Evolutionary conservation across 1,284 basidiomycete species (phyloP), one percentile per base, ranked within the genome.

Genomic region (Kwoniella shivajii): DNA sequence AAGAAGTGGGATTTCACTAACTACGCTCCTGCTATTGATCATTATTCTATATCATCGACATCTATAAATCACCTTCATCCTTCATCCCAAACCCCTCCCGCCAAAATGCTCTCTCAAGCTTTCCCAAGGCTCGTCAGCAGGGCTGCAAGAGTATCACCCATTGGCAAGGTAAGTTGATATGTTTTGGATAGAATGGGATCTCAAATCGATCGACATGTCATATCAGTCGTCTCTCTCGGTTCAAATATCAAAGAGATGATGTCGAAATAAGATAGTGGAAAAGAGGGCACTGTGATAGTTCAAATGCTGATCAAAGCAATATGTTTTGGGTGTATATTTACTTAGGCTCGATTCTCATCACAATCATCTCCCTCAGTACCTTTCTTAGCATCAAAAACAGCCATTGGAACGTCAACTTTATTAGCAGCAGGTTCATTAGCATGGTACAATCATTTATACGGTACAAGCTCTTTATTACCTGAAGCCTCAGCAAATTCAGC

Each of bases 401-500:
- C 91, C 42, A 83, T 94, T 58, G 84, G 85, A 59, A 87, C 88
- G 57, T 86, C 88, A 61, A 87, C 92, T 44, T 82, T 88, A 61
- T 80, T 89, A 74, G 86, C 93, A 48, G 89, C 83, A 64, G 93
- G 95, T 60, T 89, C 93, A 39, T 84, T 95, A 76, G 92, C 91
- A 56, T 95, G 91, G 92, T 99, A 99, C 84, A 88, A 89, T 70
- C 89, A 95, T 78, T 84, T 95, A 56, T 98, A 92, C 78, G 96
- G 94, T 65, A 83, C 85, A 34, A 82, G 92, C 58, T 90, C 91
- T 48, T 90, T 94, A 80, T 73, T 94, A 67, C 86, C 88, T 63
- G 86, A 93, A 79, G 92, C 88, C 13, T 88, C 91, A 74, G 93
- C 93, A 57, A 92, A 89, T 80, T 88, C 88, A 61, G 87, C 88